Percentiles rank a stretch among this genome's conserved stretches.
phyloP scores from a whole-genome alignment of 371 early-diverging fungal species.

The Dichotomocladium elegans region DNA sequence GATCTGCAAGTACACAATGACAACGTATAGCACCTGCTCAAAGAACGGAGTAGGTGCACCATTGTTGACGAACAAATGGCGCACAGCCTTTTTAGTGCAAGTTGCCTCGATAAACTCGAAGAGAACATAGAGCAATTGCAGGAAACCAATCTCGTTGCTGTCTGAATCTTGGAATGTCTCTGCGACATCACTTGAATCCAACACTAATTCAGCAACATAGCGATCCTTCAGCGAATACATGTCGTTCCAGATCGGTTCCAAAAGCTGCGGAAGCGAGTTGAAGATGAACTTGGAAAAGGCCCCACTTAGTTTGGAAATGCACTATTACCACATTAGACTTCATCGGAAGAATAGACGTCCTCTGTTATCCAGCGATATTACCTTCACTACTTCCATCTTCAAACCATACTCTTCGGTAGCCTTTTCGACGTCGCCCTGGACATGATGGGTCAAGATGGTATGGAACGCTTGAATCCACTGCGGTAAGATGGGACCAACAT shows the following conservation, averaged over 20 bases:
- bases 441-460: constrained; percentile 56
- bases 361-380: constrained; percentile 10
- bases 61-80: constrained; percentile 28
- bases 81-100: constrained; percentile 49
- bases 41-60: constrained; percentile 48
- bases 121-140: constrained; percentile 62
- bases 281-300: constrained; percentile 61
- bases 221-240: constrained; percentile 49
- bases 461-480: constrained; percentile 77
- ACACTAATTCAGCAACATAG: constrained; percentile 55
- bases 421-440: constrained; percentile 40
- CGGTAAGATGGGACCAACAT: constrained; percentile 70
- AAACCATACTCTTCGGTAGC: constrained; percentile 61
- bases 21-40: constrained; percentile 56
- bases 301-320: constrained; percentile 55
- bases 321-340: constrained; percentile 27
- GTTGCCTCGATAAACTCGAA: constrained; percentile 68
- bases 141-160: constrained; percentile 74
- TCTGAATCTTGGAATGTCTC: constrained; percentile 71
- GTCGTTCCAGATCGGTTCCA: constrained; percentile 69
- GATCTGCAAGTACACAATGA: constrained; percentile 77
- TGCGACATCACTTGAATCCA: constrained; percentile 48
- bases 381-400: constrained; percentile 71
- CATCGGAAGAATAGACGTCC: no score
- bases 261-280: constrained; percentile 40